Evolutionary conservation across 176 grass and related monocot genomes (phyloP).

Genomic region (Phragmites australis): DNA sequence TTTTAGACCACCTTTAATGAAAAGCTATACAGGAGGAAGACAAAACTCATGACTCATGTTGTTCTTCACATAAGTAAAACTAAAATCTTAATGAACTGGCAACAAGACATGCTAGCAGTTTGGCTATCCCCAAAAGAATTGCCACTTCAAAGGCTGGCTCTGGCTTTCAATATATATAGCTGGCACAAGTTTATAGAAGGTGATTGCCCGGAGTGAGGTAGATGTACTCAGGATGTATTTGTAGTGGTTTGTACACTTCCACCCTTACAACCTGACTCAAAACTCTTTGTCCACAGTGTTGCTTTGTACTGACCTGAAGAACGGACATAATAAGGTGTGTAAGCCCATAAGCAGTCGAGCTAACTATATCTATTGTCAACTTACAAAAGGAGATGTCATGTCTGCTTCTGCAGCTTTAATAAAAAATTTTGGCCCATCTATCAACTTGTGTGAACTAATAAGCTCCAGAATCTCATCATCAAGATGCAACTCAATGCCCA

Average conservation of each 20-base stretch:
- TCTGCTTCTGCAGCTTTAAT: no score
- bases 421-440: no score
- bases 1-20: conserved; percentile 83
- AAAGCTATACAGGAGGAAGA: conserved; percentile 53
- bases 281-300: conserved; percentile 65
- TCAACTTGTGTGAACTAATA: no score
- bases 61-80: not conserved
- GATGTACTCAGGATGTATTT: conserved; percentile 78
- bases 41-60: conserved; percentile 19
- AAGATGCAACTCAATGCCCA: no score
- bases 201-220: conserved; percentile 72
- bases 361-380: no score
- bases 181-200: conserved; percentile 5
- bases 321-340: no score
- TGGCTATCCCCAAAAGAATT: not conserved
- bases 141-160: no score
- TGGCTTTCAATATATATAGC: no score
- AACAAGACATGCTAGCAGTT: conserved; percentile 19
- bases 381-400: no score
- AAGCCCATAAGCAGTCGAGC: no score
- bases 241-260: conserved; percentile 81
- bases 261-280: conserved; percentile 83
- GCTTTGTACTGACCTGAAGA: conserved; percentile 76
- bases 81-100: not conserved
- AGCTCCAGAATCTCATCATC: no score